These are phyloP conservation scores for Debaryomyces robertsiae DNA, from an alignment of 1,139 yeast species.

Conservation along the genomic window DNA sequence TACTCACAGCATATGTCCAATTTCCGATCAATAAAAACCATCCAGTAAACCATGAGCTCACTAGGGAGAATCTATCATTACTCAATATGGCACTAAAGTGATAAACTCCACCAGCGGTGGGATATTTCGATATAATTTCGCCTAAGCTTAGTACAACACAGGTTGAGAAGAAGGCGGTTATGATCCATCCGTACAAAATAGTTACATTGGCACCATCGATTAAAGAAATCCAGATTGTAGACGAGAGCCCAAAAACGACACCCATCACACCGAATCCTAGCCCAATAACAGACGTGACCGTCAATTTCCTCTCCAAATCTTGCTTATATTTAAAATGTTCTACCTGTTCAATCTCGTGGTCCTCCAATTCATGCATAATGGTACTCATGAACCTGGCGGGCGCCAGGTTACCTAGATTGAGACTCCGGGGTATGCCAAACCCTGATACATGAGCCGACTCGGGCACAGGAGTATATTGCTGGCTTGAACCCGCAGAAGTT, in stretches of 20 bases:
- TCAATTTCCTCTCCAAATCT: constrained; percentile 63
- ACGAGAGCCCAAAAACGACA: constrained; percentile 73
- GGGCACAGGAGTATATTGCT: not conserved
- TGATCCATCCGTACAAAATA: constrained; percentile 68
- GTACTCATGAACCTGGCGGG: constrained; percentile 26
- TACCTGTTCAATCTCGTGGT: constrained; percentile 57
- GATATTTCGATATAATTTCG: constrained; percentile 73
- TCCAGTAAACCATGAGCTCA: constrained; percentile 74
- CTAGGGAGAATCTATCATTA: constrained; percentile 52
- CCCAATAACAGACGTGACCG: constrained; percentile 70
- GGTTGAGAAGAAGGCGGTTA: constrained; percentile 62
- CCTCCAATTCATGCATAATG: constrained; percentile 31
- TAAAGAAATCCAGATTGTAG: constrained; percentile 68
- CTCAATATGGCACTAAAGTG: constrained; percentile 75
- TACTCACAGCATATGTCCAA: constrained; percentile 75
- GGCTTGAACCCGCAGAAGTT: not conserved
- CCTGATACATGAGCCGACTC: not conserved
- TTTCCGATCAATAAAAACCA: constrained; percentile 74
- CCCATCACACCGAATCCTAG: constrained; percentile 78
- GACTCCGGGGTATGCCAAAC: not conserved
- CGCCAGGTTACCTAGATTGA: constrained; percentile 16
- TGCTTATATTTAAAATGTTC: constrained; percentile 75
- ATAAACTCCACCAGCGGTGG: constrained; percentile 74
- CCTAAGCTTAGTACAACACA: constrained; percentile 68
- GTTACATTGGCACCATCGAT: constrained; percentile 76